A percentile compares a stretch with the other conserved stretches of the same genome.
These are phyloP conservation scores for Citropsis articulata DNA, from an alignment of 345 rosid species.

Conservation along the genomic window DNA sequence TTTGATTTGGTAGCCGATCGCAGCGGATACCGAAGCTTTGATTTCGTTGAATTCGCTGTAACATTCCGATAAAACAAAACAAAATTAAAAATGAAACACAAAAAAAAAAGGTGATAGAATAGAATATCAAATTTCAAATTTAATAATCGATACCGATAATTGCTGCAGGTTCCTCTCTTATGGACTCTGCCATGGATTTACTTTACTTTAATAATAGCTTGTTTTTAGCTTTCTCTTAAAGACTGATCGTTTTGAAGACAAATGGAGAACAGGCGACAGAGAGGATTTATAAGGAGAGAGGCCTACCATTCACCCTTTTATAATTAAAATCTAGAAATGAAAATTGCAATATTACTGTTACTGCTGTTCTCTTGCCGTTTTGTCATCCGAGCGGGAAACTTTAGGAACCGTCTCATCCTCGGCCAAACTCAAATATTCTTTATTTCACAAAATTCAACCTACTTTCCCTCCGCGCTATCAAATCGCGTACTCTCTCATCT, in stretches of 20 bases:
- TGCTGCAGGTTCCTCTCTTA: conserved; percentile 37
- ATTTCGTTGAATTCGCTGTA: conserved; percentile 45
- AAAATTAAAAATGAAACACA: not conserved
- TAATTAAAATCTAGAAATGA: not conserved
- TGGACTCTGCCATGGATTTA: conserved; percentile 41
- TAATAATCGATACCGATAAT: conserved; percentile 39
- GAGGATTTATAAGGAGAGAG: conserved; percentile 1
- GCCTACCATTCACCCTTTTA: not conserved
- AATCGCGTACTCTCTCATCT: not conserved
- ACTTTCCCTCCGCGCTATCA: not conserved
- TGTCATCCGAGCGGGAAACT: conserved; percentile 22
- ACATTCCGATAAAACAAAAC: not conserved
- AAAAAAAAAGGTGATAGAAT: not conserved
- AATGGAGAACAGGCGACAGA: not conserved
- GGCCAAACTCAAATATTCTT: not conserved
- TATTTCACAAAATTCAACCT: not conserved
- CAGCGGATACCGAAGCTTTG: conserved; percentile 72
- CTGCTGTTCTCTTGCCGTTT: conserved; percentile 6
- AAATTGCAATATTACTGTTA: not conserved
- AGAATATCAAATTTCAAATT: not conserved
- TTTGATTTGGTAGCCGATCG: conserved; percentile 68
- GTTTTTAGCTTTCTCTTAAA: not conserved
- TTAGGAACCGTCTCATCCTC: conserved; percentile 9
- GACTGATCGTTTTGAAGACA: not conserved
- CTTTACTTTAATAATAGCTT: no score